Percentiles rank a stretch among this genome's conserved stretches.
These are phyloP conservation scores for Suillus paluster DNA, from an alignment of 768 basidiomycete species.

Conservation along the genomic window DNA sequence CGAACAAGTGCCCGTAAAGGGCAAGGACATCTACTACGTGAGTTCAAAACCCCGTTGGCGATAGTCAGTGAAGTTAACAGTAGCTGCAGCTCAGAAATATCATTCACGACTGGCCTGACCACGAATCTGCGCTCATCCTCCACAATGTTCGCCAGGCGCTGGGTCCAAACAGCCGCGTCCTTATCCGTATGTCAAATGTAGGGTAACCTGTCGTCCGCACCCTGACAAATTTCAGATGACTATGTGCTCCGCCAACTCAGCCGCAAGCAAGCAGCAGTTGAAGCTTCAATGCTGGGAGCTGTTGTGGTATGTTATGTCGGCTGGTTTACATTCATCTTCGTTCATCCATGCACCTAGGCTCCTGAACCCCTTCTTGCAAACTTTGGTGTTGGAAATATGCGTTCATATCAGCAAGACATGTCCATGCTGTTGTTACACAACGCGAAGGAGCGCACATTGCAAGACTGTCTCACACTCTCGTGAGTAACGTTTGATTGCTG, in stretches of 20 bases:
- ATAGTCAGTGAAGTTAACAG: background rate
- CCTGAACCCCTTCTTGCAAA: conserved; percentile 38
- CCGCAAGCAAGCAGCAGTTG: conserved; percentile 17
- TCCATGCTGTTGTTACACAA: conserved; percentile 36
- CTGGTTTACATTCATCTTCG: background rate
- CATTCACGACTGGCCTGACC: conserved; percentile 40
- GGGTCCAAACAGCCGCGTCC: conserved; percentile 32
- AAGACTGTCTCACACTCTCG: conserved; percentile 32
- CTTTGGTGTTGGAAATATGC: conserved; percentile 35
- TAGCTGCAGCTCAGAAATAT: conserved; percentile 23
- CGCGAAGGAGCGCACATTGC: conserved; percentile 37
- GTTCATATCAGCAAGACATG: conserved; percentile 35
- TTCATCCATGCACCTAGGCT: conserved; percentile 23
- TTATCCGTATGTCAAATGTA: conserved; percentile 31
- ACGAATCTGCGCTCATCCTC: conserved; percentile 29
- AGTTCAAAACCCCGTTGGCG: conserved; percentile 8
- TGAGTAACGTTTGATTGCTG: conserved; percentile 14
- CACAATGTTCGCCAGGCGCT: conserved; percentile 34
- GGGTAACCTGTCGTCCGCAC: background rate
- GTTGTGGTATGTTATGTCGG: conserved; percentile 13
- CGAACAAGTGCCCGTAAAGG: conserved; percentile 28
- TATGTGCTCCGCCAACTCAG: conserved; percentile 22
- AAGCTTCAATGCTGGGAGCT: conserved; percentile 17
- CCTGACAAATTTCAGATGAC: conserved; percentile 22
- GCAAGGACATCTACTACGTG: conserved; percentile 38